phyloP scores from a whole-genome alignment of 2,329 filamentous ascomycete genomes.

The Diaporthe eres region DNA sequence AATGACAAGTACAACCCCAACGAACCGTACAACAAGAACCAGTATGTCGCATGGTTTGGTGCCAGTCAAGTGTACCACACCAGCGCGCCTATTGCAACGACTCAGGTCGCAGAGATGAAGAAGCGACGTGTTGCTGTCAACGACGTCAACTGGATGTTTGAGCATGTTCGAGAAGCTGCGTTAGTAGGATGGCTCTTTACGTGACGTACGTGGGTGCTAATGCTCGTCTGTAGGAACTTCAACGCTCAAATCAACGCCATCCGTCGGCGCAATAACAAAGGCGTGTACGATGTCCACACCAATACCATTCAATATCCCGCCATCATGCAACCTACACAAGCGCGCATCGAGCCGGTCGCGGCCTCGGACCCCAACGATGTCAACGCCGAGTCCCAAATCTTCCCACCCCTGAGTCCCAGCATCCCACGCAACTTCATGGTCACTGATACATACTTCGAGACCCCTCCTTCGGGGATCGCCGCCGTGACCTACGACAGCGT shows the following conservation, averaged over 20 bases:
- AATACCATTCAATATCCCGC: slow-evolving; percentile 91
- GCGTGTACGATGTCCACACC: slow-evolving; percentile 94
- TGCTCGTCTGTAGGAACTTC: slow-evolving; percentile 74
- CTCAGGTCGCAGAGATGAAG: slow-evolving; percentile 79
- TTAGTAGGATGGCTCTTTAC: slow-evolving; percentile 59
- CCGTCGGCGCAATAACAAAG: slow-evolving; percentile 78
- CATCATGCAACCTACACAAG: slow-evolving; percentile 91
- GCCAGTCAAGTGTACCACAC: slow-evolving; percentile 97
- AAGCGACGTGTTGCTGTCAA: slow-evolving; percentile 90
- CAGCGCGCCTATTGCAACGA: slow-evolving; percentile 80
- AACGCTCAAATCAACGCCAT: slow-evolving; percentile 81
- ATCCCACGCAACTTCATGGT: slow-evolving; percentile 71
- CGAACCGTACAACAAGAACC: slow-evolving; percentile 97
- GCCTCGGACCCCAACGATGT: slow-evolving; percentile 53
- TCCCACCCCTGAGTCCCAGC: slow-evolving; percentile 63
- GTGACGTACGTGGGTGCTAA: slow-evolving; percentile 35
- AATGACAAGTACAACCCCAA: slow-evolving; percentile 83
- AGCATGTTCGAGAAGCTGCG: slow-evolving; percentile 94
- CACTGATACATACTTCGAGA: slow-evolving; percentile 68
- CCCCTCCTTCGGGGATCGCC: slow-evolving; percentile 62
- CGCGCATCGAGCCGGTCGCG: slow-evolving; percentile 81
- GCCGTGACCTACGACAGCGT: slow-evolving; percentile 60
- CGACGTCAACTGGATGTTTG: slow-evolving; percentile 95
- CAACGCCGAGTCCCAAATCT: slow-evolving; percentile 52
- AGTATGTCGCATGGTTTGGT: slow-evolving; percentile 98